Conservation (phyloP, 1,139 yeast genomes). For the Yarrowia galli region DNA sequence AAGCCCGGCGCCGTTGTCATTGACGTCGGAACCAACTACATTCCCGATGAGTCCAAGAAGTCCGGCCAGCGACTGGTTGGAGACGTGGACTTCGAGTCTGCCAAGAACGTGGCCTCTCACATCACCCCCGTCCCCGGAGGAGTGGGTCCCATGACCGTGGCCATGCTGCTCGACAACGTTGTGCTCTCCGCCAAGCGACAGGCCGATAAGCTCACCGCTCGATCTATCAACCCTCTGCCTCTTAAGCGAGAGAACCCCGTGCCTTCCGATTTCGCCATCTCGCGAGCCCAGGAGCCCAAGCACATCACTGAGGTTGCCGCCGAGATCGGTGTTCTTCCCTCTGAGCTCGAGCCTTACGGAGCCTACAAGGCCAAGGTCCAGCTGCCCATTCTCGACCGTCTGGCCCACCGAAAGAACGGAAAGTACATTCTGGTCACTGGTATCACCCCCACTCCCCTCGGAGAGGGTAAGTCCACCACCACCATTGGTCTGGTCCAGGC, state of each 20-base stretch:
- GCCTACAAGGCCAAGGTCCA: constrained; percentile 90
- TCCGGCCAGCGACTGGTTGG: constrained; percentile 90
- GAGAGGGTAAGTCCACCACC: constrained; percentile 98
- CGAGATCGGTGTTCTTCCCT: constrained; percentile 81
- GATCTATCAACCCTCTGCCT: constrained; percentile 62
- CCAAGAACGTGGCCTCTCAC: constrained; percentile 68
- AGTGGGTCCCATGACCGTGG: constrained; percentile 99
- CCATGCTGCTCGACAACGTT: constrained; percentile 89
- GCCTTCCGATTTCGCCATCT: constrained; percentile 92
- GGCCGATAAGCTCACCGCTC: constrained; percentile 46
- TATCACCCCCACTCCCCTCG: constrained; percentile 97
- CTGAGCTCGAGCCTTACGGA: constrained; percentile 90
- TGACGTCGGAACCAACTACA: constrained; percentile 94
- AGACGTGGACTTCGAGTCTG: constrained; percentile 83
- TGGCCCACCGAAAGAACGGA: constrained; percentile 72
- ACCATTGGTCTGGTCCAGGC: constrained; percentile 98
- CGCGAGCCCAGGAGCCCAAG: constrained; percentile 88
- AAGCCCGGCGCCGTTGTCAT: constrained; percentile 85
- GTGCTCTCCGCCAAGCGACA: constrained; percentile 73
- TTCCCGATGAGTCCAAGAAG: constrained; percentile 76
- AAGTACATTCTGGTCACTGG: constrained; percentile 94
- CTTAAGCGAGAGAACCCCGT: constrained; percentile 80
- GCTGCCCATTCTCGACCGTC: constrained; percentile 74
- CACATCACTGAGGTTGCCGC: constrained; percentile 77
- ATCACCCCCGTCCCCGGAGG: constrained; percentile 99